These are phyloP conservation scores for Wickerhamia fluorescens DNA, from an alignment of 805 yeast genomes.

Conservation along the genomic window DNA sequence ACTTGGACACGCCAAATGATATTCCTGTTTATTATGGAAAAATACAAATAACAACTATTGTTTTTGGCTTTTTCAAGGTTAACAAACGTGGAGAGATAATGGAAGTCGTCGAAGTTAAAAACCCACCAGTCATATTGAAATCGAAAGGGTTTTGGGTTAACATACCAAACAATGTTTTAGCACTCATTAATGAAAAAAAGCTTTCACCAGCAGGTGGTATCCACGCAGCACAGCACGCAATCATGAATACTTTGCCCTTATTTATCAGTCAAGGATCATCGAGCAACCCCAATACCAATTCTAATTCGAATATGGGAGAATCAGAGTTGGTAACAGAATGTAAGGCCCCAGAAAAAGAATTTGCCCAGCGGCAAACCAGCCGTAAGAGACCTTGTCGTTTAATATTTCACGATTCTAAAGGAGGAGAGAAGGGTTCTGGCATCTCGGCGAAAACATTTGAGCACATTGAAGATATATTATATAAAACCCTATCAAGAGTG, in stretches of 20 bases:
- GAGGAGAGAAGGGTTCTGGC: slow-evolving; percentile 77
- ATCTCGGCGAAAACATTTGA: slow-evolving; percentile 74
- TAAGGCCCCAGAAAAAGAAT: slow-evolving; percentile 95
- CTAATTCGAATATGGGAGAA: slow-evolving; percentile 24
- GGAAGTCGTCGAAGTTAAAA: slow-evolving; percentile 87
- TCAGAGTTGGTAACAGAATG: slow-evolving; percentile 85
- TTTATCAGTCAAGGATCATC: slow-evolving; percentile 65
- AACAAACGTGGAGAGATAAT: slow-evolving; percentile 71
- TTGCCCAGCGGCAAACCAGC: slow-evolving; percentile 63
- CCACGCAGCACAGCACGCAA: slow-evolving; percentile 94
- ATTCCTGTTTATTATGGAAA: slow-evolving; percentile 72
- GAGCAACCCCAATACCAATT: slow-evolving; percentile 26
- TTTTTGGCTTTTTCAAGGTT: slow-evolving; percentile 89
- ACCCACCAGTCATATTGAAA: slow-evolving; percentile 66
- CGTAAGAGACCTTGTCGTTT: slow-evolving; percentile 83
- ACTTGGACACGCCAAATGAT: slow-evolving; percentile 21
- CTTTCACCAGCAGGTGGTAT: slow-evolving; percentile 81
- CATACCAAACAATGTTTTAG: slow-evolving; percentile 60
- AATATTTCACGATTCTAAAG: slow-evolving; percentile 76
- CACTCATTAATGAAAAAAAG: slow-evolving; percentile 46
- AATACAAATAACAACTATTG: slow-evolving; percentile 64
- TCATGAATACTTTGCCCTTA: slow-evolving; percentile 72
- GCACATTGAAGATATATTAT: slow-evolving; percentile 59
- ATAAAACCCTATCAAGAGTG: slow-evolving; percentile 52
- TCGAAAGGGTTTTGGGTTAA: slow-evolving; percentile 93